Conservation (phyloP, 2,329 filamentous ascomycete species). For the Fusarium nurragi region DNA sequence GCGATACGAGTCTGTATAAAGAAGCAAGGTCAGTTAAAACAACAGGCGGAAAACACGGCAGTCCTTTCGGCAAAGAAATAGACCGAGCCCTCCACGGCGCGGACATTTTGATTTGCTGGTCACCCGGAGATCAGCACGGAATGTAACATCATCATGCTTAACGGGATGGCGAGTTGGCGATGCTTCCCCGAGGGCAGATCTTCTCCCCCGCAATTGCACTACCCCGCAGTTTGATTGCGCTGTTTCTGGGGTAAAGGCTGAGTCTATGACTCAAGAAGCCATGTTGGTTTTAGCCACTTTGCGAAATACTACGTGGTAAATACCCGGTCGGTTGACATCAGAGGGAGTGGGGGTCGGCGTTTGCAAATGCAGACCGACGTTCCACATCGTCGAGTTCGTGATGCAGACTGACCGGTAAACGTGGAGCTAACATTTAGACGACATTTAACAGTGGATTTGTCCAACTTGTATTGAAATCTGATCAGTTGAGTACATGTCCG, state of each 20-base stretch:
- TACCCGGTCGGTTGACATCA: background rate
- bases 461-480: no score
- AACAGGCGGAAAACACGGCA: background rate
- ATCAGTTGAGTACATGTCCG: no score
- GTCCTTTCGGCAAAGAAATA: background rate
- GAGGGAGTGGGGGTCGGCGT: background rate
- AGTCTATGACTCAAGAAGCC: background rate
- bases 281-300: background rate
- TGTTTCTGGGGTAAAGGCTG: constrained; percentile 5
- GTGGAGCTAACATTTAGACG: no score
- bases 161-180: background rate
- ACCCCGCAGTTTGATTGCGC: background rate
- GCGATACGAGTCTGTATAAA: background rate
- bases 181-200: background rate
- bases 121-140: background rate
- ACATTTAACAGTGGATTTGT: no score
- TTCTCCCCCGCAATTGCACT: constrained; percentile 6
- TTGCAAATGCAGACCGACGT: background rate
- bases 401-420: no score
- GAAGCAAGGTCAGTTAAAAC: background rate
- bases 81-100: background rate
- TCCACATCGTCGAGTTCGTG: no score
- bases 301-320: background rate
- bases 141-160: constrained; percentile 1
- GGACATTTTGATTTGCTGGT: background rate